Base-by-base conservation (phyloP, 257 asterid genomes). In the Plantago elongata region DNA sequence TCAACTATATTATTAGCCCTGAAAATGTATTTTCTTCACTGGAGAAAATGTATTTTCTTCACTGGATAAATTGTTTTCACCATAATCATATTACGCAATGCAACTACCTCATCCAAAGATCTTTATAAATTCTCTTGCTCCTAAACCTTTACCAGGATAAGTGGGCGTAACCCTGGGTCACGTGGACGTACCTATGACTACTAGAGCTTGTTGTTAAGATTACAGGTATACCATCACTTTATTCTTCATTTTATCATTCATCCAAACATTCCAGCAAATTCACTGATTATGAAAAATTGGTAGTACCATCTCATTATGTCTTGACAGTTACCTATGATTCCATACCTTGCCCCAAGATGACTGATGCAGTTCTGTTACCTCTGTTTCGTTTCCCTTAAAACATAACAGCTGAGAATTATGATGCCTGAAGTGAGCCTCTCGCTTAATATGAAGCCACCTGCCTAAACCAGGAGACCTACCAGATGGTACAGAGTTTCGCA, bases 151-250 rank as follows among this genome's bases (percentile, higher is more conserved):
- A 73, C 79, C 89, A 92, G 99, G 93, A 79, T 80, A 61, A 83
- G 94, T 62, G 94, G 95, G 68, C 95, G 89, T 73, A 81, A 75
- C 74, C 86, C 83, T 79, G 86, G 80, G 71, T 77, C 96, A 54
- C 84, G 96, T 71, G 84, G 96, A 79, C 89, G 86, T 83, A 79
- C 69, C 79, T 92, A 86, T 81, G 95, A 87, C 79, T 89, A 92
- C 90, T 92, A 84, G 75, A 71, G 75, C 75, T 75, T 66, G 62
- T 64, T 71, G 51, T 66, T 73, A 51, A 70, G 69, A 61, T 61
- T 66, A 67, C 95, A 92, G 99, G 99, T 92, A 89, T 84, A 63
- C 75, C 51, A 68, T 72, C 69, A 78, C 60, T 75, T 66, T 66
- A 47, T 43, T 45, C 67, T 34, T 64, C 34, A 46, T 69, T 16